Evolutionary conservation across 208 protist genomes (phyloP), one percentile per base, ranked within the genome.

Genomic region (Acanthamoeba triangularis): DNA sequence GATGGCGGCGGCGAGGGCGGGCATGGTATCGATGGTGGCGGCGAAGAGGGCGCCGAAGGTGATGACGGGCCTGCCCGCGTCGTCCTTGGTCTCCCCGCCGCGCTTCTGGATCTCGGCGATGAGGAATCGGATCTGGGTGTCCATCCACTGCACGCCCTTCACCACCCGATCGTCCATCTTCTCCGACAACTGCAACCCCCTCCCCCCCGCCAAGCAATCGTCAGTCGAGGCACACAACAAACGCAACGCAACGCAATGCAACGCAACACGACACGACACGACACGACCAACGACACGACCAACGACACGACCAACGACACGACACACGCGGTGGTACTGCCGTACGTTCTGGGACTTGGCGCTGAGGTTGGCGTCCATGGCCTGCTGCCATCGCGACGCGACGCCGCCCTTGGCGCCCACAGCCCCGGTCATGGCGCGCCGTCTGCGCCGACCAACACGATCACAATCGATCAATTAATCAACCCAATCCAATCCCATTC

Each of bases 71-170:
- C 65, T 93, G 23, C 59, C 23, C 14, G 35, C 7, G 18, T 14
- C 87, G n/a, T 33, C 61, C 33, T 93, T 69, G n/a, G 69, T 3
- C 35, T 72, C n/a, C n/a, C n/a, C 30, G 18, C 91, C 91, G n/a
- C 18, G 91, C 52, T 84, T 94, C 49, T 94, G 63, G 30, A 94
- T 84, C 52, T 94, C 65, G 35, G 67, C 56, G 54, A 94, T 94
- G 30, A 94, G 74, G 28, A n/a, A 13, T 0, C 91, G 91, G 20
- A 94, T 94, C 72, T 94, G 91, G 30, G 67, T 63, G 91, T 94
- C 91, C 91, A 94, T 94, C 67, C 65, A 94, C 52, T 94, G 44
- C 4, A 94, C 91, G 18, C 91, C 91, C 49, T 80, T 85, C 18
- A 85, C 72, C 65, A 94, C 91, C 28, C 91, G 41, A 30, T 94